Evolutionary conservation across 2,329 filamentous ascomycete genomes (phyloP), one percentile per base, ranked within the genome.

Genomic region (Bipolaris victoriae): DNA sequence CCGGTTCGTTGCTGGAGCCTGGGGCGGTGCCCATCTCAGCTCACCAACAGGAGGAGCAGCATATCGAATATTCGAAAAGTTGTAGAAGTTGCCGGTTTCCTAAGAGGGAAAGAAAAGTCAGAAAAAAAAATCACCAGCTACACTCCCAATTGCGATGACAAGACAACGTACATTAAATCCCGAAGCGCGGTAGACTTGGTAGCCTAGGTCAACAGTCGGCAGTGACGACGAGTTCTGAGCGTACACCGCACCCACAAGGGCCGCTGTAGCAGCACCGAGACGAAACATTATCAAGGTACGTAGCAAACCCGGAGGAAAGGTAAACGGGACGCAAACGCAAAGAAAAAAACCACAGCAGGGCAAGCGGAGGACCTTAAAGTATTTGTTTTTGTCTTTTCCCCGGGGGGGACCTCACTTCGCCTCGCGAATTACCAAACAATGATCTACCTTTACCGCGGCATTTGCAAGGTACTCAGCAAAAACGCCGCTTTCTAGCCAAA

Each of bases 21-120:
- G 72, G 2, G 84, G 83, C 29, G 79, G 78, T 16, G 76, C 76
- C 61, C 84, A 86, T 22, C 84, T 76, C 43, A 84, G 68, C 13
- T 83, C 65, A 9, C 81, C 83, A 2, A 82, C 59, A 1, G 84
- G 84, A 13, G 84, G 79, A 24, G 81, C 80, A 5, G 82, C 84
- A 68, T 82, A 86, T 41, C 83, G 79, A 59, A 86, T 84, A 63
- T 86, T 85, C 50, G 74, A 80, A 72, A 86, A 86, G 59, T 81
- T 83, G 70, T 84, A 85, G 60, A 80, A 75, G 20, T 74, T 69
- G n/a, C 70, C 70, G 0, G 78, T 72, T 56, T 73, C 66, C 77
- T 76, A 45, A 16, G 9, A 15, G 24, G 3, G 7, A 2, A 43
- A 7, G 16, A 26, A 3, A 43, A 11, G 18, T 67, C 37, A 64